Base-by-base conservation (phyloP, 257 asterid species). In the Capsicum pubescens region DNA sequence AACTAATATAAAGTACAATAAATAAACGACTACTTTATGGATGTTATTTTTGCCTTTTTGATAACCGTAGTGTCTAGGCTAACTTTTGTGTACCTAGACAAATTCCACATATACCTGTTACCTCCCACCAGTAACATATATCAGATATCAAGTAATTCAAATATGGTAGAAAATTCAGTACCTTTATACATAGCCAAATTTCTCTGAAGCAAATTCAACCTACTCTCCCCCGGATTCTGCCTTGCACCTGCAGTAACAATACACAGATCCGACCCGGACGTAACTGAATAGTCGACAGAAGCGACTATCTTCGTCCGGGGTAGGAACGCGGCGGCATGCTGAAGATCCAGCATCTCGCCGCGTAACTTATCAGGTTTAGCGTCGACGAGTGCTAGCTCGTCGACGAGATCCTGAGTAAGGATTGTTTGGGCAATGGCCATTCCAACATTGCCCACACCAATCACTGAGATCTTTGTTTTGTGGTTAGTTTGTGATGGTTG, bases 341-440 rank as follows among this genome's bases (percentile, higher is more conserved):
- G 97, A 87, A 95, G 97, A 72, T 93, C 98, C 21, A 95, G 94
- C 89, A 93, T 88, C 86, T 93, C 98, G 55, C 98, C 98, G 72
- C 91, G 93, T 86, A 95, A 94, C 83, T 93, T 93, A 80, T 92
- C 94, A 9, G 89, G 86, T 2, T 88, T 92, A 57, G 93, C 92
- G 81, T 95, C 98, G 82, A 95, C 91, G 55, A 95, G 94, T 67
- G 92, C 89, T 54, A 95, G 88, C 77, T 91, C 98, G 86, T 95
- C 98, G 79, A 83, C 91, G 80, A 95, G 93, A 82, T 92, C 96
- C 39, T 95, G 98, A 42, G 98, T 95, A 17, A 95, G 88, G 88
- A 95, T 92, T 74, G 98, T 95, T 83, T 95, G 98, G 8, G 98
- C 98, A 26, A 95, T 95, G 79, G 98, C 98, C 98, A 92, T 95